Conservation (phyloP, 352 stramenopile genomes). For the Phytophthora crassamura region DNA sequence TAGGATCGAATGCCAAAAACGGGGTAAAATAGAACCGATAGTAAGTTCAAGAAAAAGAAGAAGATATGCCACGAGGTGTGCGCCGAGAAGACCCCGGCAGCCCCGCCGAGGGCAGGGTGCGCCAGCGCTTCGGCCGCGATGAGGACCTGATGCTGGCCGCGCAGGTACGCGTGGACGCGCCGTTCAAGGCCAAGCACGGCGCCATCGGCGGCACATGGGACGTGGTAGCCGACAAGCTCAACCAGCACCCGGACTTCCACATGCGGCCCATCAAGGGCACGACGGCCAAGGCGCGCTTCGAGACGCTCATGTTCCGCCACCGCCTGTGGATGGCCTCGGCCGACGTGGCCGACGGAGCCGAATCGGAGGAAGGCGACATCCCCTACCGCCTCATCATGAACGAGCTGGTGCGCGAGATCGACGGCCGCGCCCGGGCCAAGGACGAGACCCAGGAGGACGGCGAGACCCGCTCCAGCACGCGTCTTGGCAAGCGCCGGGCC, state of each 20-base stretch:
- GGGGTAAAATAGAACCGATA: no score
- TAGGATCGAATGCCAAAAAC: no score
- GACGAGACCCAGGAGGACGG: no score
- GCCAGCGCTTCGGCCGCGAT: slow-evolving; percentile 26
- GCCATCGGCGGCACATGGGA: slow-evolving; percentile 30
- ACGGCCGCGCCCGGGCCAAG: slow-evolving; percentile 11
- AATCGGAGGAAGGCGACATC: slow-evolving; percentile 6
- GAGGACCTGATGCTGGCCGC: slow-evolving; percentile 27
- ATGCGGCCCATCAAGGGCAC: slow-evolving; percentile 38
- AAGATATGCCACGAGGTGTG: slow-evolving; percentile 8
- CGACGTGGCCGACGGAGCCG: not conserved
- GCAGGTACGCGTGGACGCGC: slow-evolving; percentile 26
- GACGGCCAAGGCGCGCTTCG: slow-evolving; percentile 33
- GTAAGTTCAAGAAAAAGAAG: slow-evolving; percentile 2
- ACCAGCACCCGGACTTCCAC: slow-evolving; percentile 29
- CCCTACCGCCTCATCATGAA: slow-evolving; percentile 21
- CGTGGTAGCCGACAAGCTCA: slow-evolving; percentile 23
- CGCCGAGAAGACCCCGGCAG: slow-evolving; percentile 15
- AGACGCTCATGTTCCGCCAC: slow-evolving; percentile 28
- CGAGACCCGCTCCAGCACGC: slow-evolving; percentile 7
- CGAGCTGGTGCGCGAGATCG: slow-evolving; percentile 28
- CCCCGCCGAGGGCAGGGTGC: slow-evolving; percentile 9
- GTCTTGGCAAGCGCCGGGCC: slow-evolving; percentile 29
- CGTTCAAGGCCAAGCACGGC: slow-evolving; percentile 29
- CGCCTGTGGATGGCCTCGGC: slow-evolving; percentile 21